Evolutionary conservation across 2,329 filamentous ascomycete species (phyloP), one percentile per base, ranked within the genome.

Genomic region (Colletotrichum orbiculare): DNA sequence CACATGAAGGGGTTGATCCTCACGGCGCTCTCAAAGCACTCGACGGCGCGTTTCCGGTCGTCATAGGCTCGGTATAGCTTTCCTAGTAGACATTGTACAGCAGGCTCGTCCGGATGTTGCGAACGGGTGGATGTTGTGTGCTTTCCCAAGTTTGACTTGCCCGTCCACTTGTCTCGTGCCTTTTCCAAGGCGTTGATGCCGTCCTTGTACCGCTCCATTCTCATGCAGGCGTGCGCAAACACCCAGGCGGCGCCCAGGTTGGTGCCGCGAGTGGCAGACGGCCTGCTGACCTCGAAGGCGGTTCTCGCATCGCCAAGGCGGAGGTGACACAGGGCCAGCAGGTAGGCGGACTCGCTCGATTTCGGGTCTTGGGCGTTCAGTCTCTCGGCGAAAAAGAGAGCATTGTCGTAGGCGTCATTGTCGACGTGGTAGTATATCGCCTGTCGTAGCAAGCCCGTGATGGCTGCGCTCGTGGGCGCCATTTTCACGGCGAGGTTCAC

Each of bases 1-100:
- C 96, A 99, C 87, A 97, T 96, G 77, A 98, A 95, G 2, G 96
- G 94, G 73, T 98, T 99, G 59, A 89, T 77, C 78, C 94, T 96
- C 71, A 99, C 81, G 6, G 94, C 89, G 66, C 96, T 93, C 70
- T 97, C 93, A 74, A 96, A 98, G 76, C 88, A 93, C 69, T 91
- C 87, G 13, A 95, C 89, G 8, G 96, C 94, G 77, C 92, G 94
- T 71, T 91, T 91, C 73, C 91, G 91, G 72, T 92, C 86, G 71
- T 97, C 91, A 71, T 96, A 90, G 2, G 87, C 92, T 53, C 91
- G 88, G 80, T 94, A 95, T 35, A 99, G 82, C 78, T 96, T 97
- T 34, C 93, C 96, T 37, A 97, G 83, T 42, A 99, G 81, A 72
- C 92, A 96, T 68, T 89, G 84, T n/a, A 95, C 87, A 2, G 93